Evolutionary conservation across 192 early-diverging fungal species (phyloP), one percentile per base, ranked within the genome.

Genomic region (Backusella morwellensis): DNA sequence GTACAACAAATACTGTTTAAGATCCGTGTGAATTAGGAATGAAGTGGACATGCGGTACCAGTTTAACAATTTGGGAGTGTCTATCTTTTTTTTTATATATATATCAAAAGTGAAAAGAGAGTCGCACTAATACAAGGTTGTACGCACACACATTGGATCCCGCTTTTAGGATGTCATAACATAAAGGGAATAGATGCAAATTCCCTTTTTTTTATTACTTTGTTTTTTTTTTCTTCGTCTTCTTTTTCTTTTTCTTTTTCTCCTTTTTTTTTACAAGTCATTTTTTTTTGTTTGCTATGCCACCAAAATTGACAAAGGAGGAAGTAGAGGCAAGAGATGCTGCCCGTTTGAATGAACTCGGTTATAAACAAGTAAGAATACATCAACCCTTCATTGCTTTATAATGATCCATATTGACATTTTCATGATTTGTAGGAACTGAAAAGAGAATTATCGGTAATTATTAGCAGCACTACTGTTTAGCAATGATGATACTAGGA

Each of bases 341-440:
- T 35, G 50, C 54, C 23, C 76, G 81, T 41, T 77, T 87, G 38
- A 81, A 80, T 35, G 80, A 83, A 52, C 80, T 87, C 19, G 86
- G 86, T 35, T 87, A 87, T 76, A 84, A 85, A 42, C 86, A 87
- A 44, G 85, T 19, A 75, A 29, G 72, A 6, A 74, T 11, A 1
- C 9, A 38, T 21, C 54, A 29, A 17, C 7, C 17, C 6, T 50
- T 50, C 15, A 8, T 54, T 23, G n/a, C 1, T 29, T 29, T 63
- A 23, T 50, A 50, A 21, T 26, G 56, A 21, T 26, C 54, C 2
- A 56, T 56, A 21, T 9, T 56, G 12, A 56, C 4, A 56, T 26
- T 56, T 56, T 56, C 9, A 8, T 63, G 52, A 54, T 59, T 26
- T 59, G 11, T 59, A 63, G 56, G 56, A 63, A 29, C 56, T 63